These are phyloP conservation scores for Maudiozyma barnettii DNA, from an alignment of 805 yeast species.

Conservation along the genomic window DNA sequence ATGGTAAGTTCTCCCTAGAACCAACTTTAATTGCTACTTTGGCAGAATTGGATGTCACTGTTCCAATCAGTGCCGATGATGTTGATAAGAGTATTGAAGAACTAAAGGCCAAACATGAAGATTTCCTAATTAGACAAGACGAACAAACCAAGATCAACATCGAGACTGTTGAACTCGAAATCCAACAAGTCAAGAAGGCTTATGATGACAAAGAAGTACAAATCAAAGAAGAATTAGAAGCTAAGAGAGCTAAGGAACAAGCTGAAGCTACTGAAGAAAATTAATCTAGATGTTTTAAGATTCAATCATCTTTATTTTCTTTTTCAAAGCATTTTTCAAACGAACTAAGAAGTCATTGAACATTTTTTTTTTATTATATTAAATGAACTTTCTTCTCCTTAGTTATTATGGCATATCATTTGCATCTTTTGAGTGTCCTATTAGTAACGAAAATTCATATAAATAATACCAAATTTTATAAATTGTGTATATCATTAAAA, in stretches of 20 bases:
- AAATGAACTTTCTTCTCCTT: not conserved
- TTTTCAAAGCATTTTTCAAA: no score
- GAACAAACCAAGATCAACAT: slow-evolving; percentile 70
- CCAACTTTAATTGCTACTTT: slow-evolving; percentile 71
- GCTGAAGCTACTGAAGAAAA: slow-evolving; percentile 19
- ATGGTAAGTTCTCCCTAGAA: slow-evolving; percentile 58
- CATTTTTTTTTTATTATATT: not conserved
- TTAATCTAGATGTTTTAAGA: not conserved
- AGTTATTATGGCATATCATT: not conserved
- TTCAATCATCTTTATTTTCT: no score
- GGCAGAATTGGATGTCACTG: slow-evolving; percentile 62
- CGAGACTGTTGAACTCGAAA: slow-evolving; percentile 66
- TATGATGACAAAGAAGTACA: slow-evolving; percentile 38
- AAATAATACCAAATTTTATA: not conserved
- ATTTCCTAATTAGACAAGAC: slow-evolving; percentile 64
- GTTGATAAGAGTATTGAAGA: slow-evolving; percentile 53
- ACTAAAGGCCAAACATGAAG: slow-evolving; percentile 62
- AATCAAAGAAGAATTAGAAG: slow-evolving; percentile 25
- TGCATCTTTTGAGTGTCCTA: no score
- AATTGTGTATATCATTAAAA: no score
- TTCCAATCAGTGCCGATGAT: slow-evolving; percentile 72
- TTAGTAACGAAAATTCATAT: no score
- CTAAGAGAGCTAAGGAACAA: slow-evolving; percentile 24
- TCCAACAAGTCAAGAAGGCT: slow-evolving; percentile 54
- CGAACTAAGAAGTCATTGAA: no score